Evolutionary conservation across 306 rosid species (phyloP).

Genomic region (Mucuna pruriens): DNA sequence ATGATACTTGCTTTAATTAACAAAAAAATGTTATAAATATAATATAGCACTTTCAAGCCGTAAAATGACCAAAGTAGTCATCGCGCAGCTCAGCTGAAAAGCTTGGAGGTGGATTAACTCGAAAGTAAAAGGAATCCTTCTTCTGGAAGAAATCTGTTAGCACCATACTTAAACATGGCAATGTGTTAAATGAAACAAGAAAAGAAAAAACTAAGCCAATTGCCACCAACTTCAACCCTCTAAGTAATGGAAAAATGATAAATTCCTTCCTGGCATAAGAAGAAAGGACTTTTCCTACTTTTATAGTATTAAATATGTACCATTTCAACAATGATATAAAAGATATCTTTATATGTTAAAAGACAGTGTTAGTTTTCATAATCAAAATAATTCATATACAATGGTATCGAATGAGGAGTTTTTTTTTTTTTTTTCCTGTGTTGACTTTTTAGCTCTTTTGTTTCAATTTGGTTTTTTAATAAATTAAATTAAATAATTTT

Average conservation of each 20-base stretch:
- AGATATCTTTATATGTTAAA: neutral
- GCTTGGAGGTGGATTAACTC: neutral
- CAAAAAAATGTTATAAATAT: too few species aligned
- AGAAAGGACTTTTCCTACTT: neutral
- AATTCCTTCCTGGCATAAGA: neutral
- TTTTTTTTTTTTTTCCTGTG: too few species aligned
- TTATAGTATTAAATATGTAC: too few species aligned
- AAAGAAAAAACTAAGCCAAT: neutral
- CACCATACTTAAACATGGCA: neutral
- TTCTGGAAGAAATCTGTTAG: neutral
- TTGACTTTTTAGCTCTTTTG: neutral
- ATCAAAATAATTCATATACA: neutral
- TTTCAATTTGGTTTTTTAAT: too few species aligned
- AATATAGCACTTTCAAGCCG: neutral
- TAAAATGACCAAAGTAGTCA: neutral
- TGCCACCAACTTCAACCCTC: neutral
- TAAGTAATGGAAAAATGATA: neutral
- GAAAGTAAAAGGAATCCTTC: constrained; percentile 23
- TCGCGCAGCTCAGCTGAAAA: neutral
- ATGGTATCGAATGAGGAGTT: neutral
- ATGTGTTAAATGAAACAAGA: neutral
- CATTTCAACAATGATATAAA: neutral
- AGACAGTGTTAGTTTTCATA: neutral
- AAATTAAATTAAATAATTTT: too few species aligned
- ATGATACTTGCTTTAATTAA: neutral